Evolutionary conservation across 2,329 filamentous ascomycete genomes (phyloP).

Genomic region (Penicillium sp.): DNA sequence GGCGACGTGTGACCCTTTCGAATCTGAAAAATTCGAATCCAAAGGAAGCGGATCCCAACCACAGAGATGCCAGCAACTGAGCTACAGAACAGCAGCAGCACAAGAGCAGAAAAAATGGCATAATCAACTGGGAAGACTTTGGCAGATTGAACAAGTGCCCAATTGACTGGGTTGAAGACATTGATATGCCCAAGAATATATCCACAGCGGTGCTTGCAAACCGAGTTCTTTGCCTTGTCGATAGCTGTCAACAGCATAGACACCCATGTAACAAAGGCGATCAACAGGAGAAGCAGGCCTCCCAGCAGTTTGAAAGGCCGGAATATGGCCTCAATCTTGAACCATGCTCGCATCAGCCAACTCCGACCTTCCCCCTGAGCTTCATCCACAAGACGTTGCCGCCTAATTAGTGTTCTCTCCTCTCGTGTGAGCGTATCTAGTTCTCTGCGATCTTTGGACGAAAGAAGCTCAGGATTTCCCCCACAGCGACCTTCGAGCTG

Average conservation of each 20-base stretch:
- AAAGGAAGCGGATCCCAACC: constrained; percentile 92
- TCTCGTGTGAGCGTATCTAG: constrained; percentile 84
- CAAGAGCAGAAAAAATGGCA: constrained; percentile 78
- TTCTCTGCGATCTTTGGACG: constrained; percentile 83
- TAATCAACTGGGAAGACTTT: constrained; percentile 91
- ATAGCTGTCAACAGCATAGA: constrained; percentile 95
- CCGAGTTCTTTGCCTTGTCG: constrained; percentile 93
- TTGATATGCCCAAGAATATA: constrained; percentile 88
- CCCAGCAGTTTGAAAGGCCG: constrained; percentile 85
- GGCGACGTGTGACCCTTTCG: constrained; percentile 85
- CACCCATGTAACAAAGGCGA: constrained; percentile 76
- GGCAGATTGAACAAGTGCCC: constrained; percentile 77
- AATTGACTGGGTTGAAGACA: constrained; percentile 94
- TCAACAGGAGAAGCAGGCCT: constrained; percentile 72
- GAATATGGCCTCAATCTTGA: constrained; percentile 77
- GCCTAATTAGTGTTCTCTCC: constrained; percentile 86
- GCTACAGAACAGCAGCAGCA: constrained; percentile 84
- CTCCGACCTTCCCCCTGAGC: constrained; percentile 68
- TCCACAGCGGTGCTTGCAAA: constrained; percentile 87
- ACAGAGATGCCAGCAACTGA: constrained; percentile 83
- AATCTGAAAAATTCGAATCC: constrained; percentile 91
- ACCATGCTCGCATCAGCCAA: constrained; percentile 72
- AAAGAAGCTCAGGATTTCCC: constrained; percentile 71
- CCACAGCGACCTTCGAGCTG: constrained; percentile 85
- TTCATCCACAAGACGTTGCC: constrained; percentile 79